These are phyloP conservation scores for Mycena filopes DNA, from an alignment of 768 basidiomycete species.

Conservation along the genomic window DNA sequence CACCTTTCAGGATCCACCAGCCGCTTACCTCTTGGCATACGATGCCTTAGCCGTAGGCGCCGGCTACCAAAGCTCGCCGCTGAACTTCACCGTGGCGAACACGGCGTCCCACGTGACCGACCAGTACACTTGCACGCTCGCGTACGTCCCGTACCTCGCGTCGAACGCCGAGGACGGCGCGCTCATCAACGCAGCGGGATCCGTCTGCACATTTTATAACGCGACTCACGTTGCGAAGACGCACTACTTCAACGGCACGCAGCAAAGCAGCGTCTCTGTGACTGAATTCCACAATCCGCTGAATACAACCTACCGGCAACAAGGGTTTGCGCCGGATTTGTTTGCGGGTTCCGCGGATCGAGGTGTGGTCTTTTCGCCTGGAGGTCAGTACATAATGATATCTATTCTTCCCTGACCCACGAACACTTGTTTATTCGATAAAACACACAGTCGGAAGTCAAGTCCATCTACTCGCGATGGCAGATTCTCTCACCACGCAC, in stretches of 20 bases:
- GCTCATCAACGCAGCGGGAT: conserved; percentile 13
- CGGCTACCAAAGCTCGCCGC: background rate
- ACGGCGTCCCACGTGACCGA: background rate
- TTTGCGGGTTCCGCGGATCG: background rate
- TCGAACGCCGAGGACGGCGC: background rate
- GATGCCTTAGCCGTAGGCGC: background rate
- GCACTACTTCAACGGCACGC: conserved; percentile 19
- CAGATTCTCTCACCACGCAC: too few relatives aligned
- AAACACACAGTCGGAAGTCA: background rate
- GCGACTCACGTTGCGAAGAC: conserved; percentile 7
- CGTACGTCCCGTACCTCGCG: conserved; percentile 9
- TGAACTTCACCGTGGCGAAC: conserved; percentile 19
- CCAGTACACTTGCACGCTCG: conserved; percentile 13
- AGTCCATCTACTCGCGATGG: too few relatives aligned
- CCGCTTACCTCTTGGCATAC: conserved; percentile 19
- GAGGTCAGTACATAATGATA: too few relatives aligned
- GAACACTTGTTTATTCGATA: too few relatives aligned
- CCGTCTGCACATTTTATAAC: conserved; percentile 17
- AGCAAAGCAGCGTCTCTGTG: conserved; percentile 8
- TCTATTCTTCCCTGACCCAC: too few relatives aligned
- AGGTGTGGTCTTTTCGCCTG: background rate
- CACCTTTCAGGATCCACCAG: conserved; percentile 12
- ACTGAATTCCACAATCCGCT: conserved; percentile 3
- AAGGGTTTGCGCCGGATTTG: background rate
- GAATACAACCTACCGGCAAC: background rate